phyloP scores from a whole-genome alignment of 768 basidiomycete genomes.

The Lentinula boryana region DNA sequence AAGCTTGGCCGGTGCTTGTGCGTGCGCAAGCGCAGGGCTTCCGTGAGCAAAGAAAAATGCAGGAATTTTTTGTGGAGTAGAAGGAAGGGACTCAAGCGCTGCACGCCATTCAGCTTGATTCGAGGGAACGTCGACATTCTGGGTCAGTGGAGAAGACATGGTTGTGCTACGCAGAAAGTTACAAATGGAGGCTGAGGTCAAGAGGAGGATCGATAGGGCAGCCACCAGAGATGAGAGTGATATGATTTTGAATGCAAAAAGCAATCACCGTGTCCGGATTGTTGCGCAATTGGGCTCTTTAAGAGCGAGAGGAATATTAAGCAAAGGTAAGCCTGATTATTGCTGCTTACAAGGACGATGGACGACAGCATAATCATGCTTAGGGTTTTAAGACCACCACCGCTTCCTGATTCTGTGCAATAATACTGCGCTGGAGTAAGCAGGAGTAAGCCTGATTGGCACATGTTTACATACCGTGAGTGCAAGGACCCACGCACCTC shows the following conservation, averaged over 20 bases:
- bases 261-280: neutral
- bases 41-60: conserved; percentile 76
- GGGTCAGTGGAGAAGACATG: neutral
- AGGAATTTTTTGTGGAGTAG: conserved; percentile 57
- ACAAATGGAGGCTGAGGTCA: neutral
- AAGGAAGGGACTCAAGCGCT: conserved; percentile 49
- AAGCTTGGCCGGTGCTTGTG: neutral
- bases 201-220: neutral
- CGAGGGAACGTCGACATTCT: conserved; percentile 18
- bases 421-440: too few relatives aligned
- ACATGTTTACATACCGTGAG: too few relatives aligned
- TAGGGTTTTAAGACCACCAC: too few relatives aligned
- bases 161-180: neutral
- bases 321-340: neutral
- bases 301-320: neutral
- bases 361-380: neutral
- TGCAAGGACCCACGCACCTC: too few relatives aligned
- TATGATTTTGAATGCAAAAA: neutral
- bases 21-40: neutral
- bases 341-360: neutral
- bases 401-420: too few relatives aligned
- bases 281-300: too few relatives aligned
- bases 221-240: neutral
- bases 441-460: too few relatives aligned
- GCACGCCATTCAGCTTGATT: conserved; percentile 41